A percentile compares a stretch with the other conserved stretches of the same genome.
Evolutionary conservation across 2,329 filamentous ascomycete genomes (phyloP).

Genomic region (Alternaria novae-zelandiae): DNA sequence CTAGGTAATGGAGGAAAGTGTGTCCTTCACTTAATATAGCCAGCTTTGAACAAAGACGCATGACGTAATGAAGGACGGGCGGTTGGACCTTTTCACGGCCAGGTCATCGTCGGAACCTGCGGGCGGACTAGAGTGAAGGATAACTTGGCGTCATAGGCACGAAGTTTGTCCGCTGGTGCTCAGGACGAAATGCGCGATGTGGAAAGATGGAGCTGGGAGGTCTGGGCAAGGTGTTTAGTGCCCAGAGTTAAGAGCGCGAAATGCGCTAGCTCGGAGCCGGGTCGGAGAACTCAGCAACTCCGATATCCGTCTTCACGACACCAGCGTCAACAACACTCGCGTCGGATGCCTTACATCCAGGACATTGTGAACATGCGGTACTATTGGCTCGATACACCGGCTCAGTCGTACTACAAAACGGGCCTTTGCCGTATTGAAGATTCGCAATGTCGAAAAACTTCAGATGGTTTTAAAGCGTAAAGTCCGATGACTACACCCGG

Average conservation of each 20-base stretch:
- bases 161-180: background rate
- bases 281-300: background rate
- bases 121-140: background rate
- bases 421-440: background rate
- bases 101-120: background rate
- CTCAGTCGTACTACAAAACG: background rate
- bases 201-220: background rate
- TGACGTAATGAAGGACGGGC: background rate
- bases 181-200: background rate
- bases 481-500: background rate
- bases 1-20: background rate
- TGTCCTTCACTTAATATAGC: background rate
- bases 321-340: background rate
- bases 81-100: background rate
- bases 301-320: background rate
- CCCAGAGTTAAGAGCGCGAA: background rate
- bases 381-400: background rate
- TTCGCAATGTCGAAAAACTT: background rate
- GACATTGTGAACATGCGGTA: background rate
- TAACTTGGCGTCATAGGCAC: background rate
- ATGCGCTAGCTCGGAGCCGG: background rate
- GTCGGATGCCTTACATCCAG: background rate
- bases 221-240: background rate
- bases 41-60: background rate
- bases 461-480: background rate